A percentile compares a stretch with the other conserved stretches of the same genome.
These are phyloP conservation scores for Atractiella rhizophila DNA, from an alignment of 768 basidiomycete genomes.

Conservation along the genomic window DNA sequence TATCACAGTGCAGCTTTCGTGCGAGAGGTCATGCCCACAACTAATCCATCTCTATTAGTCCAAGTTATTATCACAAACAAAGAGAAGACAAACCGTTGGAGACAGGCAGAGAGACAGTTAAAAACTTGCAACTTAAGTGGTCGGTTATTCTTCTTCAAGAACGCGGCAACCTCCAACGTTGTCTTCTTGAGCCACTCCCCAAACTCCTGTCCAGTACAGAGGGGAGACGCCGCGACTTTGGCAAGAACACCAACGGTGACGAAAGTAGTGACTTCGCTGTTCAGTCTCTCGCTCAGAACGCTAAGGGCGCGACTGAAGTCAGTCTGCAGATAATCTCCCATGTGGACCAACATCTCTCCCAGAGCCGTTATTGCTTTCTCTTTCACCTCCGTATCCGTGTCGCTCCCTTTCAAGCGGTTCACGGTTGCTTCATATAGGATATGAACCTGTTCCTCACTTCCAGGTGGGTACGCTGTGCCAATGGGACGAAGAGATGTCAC, in stretches of 20 bases:
- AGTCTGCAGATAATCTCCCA: constrained; percentile 30
- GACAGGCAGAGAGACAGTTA: constrained; percentile 41
- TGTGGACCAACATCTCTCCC: constrained; percentile 66
- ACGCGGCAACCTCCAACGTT: constrained; percentile 45
- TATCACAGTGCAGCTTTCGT: constrained; percentile 35
- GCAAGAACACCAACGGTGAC: constrained; percentile 46
- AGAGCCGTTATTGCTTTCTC: constrained; percentile 54
- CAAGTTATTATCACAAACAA: background rate
- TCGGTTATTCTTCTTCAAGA: constrained; percentile 55
- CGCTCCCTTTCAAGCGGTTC: constrained; percentile 41
- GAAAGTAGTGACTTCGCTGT: constrained; percentile 22
- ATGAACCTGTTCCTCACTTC: constrained; percentile 26
- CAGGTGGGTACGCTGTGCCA: constrained; percentile 19
- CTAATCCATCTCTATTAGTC: constrained; percentile 8
- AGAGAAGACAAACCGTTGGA: constrained; percentile 31
- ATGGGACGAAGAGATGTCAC: constrained; percentile 49
- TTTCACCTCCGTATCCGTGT: constrained; percentile 79
- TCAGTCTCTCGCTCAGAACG: constrained; percentile 15
- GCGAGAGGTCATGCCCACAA: constrained; percentile 24
- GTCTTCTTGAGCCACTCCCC: constrained; percentile 49
- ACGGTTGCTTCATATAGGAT: constrained; percentile 50
- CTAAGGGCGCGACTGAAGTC: constrained; percentile 9
- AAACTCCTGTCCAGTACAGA: constrained; percentile 9
- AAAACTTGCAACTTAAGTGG: constrained; percentile 58
- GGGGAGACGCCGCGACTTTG: constrained; percentile 25